A percentile compares a stretch with the other conserved stretches of the same genome.
These are phyloP conservation scores for Arthrinium phaeospermum DNA, from an alignment of 2,329 filamentous ascomycete genomes.

Conservation along the genomic window DNA sequence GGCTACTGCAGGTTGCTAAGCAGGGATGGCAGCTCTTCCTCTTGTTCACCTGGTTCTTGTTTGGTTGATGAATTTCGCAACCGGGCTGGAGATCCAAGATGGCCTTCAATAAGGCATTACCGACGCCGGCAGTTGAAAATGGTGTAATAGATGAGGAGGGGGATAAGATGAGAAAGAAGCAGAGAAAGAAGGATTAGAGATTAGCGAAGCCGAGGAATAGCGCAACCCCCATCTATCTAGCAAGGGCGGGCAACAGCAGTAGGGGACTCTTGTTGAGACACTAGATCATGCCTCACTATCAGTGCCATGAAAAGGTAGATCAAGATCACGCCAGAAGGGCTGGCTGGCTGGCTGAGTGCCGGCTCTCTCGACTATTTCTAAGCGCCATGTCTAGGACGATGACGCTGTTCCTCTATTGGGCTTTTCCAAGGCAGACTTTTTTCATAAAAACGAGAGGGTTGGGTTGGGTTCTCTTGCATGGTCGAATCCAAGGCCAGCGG, in stretches of 20 bases:
- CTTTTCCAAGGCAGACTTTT: neutral
- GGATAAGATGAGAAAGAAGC: neutral
- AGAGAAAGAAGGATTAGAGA: neutral
- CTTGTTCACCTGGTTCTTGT: neutral
- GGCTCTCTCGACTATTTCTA: slow-evolving; percentile 2
- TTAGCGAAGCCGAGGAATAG: neutral
- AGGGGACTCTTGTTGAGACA: neutral
- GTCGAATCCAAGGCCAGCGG: neutral
- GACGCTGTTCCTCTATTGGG: neutral
- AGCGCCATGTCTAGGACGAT: neutral
- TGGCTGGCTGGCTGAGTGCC: neutral
- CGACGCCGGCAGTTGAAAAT: neutral
- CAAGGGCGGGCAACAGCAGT: neutral
- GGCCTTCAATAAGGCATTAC: neutral
- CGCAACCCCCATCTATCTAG: neutral
- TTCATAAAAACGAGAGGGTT: neutral
- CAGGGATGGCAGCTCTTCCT: neutral
- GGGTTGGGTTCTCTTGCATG: neutral
- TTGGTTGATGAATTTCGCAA: neutral
- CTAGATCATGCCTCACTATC: neutral
- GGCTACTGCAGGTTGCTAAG: neutral
- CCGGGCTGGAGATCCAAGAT: neutral
- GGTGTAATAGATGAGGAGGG: neutral
- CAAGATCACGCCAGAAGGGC: slow-evolving; percentile 7
- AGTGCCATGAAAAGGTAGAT: neutral